A percentile compares a stretch with the other conserved stretches of the same genome.
Evolutionary conservation across 2,329 filamentous ascomycete species (phyloP).

Genomic region (Curvularia eragrostidis): DNA sequence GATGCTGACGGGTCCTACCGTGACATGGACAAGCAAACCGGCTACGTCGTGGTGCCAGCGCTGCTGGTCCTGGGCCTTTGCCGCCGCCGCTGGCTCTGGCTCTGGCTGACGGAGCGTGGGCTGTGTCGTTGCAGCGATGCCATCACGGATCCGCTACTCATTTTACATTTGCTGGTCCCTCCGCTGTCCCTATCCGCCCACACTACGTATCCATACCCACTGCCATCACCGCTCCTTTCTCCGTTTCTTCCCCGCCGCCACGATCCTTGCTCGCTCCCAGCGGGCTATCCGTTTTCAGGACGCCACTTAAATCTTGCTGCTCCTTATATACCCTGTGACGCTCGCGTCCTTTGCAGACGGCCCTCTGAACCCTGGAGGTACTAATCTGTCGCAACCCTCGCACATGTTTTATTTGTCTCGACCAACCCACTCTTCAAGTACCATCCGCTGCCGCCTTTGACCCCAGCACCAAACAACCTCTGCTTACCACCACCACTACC

Average conservation of each 20-base stretch:
- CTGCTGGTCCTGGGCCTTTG: neutral
- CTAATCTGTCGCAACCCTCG: conserved; percentile 33
- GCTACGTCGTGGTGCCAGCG: conserved; percentile 36
- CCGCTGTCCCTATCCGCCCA: conserved; percentile 48
- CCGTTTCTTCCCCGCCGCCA: conserved; percentile 49
- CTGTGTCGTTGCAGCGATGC: conserved; percentile 35
- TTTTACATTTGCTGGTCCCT: conserved; percentile 44
- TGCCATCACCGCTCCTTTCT: conserved; percentile 48
- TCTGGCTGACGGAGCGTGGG: conserved; percentile 12
- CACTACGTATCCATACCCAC: conserved; percentile 46
- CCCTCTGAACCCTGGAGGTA: conserved; percentile 34
- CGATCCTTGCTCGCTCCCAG: conserved; percentile 45
- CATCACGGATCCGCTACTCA: conserved; percentile 37
- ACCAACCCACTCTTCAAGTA: conserved; percentile 16
- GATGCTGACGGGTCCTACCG: too few relatives aligned
- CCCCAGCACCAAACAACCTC: neutral
- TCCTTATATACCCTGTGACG: conserved; percentile 49
- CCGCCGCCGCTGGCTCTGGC: too few relatives aligned
- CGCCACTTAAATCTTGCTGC: conserved; percentile 51
- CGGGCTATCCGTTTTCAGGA: conserved; percentile 46
- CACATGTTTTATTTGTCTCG: conserved; percentile 43
- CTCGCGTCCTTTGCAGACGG: conserved; percentile 41
- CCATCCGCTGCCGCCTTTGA: conserved; percentile 11
- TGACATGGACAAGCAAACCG: conserved; percentile 34
- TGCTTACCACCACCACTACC: conserved; percentile 7